Conservation (phyloP, 352 stramenopile species). For the Globisporangium cederbergense region DNA sequence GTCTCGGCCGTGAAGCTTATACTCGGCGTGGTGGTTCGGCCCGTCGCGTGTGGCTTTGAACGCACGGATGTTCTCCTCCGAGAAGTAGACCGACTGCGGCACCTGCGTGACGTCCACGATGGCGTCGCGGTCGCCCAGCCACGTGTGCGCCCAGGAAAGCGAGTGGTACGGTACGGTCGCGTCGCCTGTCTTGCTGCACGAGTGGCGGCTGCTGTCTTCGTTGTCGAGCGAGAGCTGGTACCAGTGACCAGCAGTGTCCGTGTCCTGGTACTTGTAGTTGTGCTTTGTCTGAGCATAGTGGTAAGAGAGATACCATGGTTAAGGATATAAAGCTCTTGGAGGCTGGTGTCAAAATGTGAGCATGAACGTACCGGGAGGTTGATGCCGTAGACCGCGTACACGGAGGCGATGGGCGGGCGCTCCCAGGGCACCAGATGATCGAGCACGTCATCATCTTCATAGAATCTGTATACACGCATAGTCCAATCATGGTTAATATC, state of each 20-base stretch:
- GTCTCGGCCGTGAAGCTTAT: slow-evolving; percentile 36
- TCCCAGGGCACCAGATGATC: slow-evolving; percentile 58
- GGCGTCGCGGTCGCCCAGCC: slow-evolving; percentile 44
- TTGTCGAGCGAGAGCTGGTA: slow-evolving; percentile 54
- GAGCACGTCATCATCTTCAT: slow-evolving; percentile 60
- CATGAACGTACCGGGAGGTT: slow-evolving; percentile 52
- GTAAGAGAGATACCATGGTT: neutral
- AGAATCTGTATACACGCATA: slow-evolving; percentile 38
- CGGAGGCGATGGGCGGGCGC: slow-evolving; percentile 60
- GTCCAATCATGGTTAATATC: neutral
- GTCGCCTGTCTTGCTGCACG: slow-evolving; percentile 73
- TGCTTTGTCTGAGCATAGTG: slow-evolving; percentile 41
- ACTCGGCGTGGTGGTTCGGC: slow-evolving; percentile 57
- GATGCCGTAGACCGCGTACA: slow-evolving; percentile 78
- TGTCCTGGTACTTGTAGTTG: slow-evolving; percentile 71
- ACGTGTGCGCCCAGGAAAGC: slow-evolving; percentile 74
- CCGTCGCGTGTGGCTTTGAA: slow-evolving; percentile 45
- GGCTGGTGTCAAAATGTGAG: neutral
- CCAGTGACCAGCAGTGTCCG: slow-evolving; percentile 47
- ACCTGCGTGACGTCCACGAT: slow-evolving; percentile 67
- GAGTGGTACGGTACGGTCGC: slow-evolving; percentile 79
- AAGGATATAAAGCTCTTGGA: neutral
- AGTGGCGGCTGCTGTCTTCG: slow-evolving; percentile 39
- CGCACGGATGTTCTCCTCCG: slow-evolving; percentile 41
- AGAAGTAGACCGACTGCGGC: slow-evolving; percentile 75